Evolutionary conservation across 2,329 filamentous ascomycete genomes (phyloP), one percentile per base, ranked within the genome.

Genomic region (Aspergillus puulaauensis): DNA sequence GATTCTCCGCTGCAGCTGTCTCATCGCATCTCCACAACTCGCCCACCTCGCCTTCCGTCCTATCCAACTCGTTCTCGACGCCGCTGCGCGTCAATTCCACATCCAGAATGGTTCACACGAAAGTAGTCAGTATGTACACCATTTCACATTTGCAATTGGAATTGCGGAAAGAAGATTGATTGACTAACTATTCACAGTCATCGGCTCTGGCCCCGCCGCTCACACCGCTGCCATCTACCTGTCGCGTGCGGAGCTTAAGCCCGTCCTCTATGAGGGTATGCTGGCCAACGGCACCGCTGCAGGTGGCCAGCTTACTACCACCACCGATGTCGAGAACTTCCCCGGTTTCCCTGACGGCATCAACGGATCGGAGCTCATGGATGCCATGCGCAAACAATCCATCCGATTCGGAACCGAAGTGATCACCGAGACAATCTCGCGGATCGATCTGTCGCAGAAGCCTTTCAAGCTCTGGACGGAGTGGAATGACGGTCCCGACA

Each of bases 141-240:
- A 19, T 14, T 51, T 19, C 35, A 9, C 21, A 39, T 15, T 12
- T 47, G 27, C 43, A 15, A 39, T 41, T 23, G 2, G 31, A 12
- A 5, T 23, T 14, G 19, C 15, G 35, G 15, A 31, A 33, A 17
- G 24, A 33, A 46, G 37, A 43, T 37, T 56, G 23, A 37, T 37
- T 56, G 23, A 37, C 50, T 62, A 54, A 64, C 56, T 19, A 39
- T n/a, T 44, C 44, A 23, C 57, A 87, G 84, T 92, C 72, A 89
- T 91, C 79, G 93, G 95, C 81, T 99, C 95, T 62, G 95, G 95
- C 81, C 95, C 95, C 63, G 95, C 93, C 68, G 95, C 93, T 78
- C 95, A 99, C 81, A 99, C 95, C 47, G 95, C 95, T 61, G 95
- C 95, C 75, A 87, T 99, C 74, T 99, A 99, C 79, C 88, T 97